Evolutionary conservation across 495 filamentous ascomycete species (phyloP).

Genomic region (Rusavskia elegans): DNA sequence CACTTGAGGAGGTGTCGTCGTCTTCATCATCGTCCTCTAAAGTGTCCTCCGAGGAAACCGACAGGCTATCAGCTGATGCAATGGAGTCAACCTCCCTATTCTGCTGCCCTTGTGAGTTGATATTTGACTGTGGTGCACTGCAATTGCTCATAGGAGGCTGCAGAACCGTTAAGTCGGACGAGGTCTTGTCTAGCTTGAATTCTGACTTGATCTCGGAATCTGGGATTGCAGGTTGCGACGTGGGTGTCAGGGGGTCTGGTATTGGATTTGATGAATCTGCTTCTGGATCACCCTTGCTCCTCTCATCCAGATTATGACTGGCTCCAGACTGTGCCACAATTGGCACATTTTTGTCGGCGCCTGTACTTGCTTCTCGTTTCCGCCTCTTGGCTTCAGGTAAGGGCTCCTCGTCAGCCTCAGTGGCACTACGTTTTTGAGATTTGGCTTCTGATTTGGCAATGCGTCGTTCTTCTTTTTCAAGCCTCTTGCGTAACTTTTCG

Average conservation of each 20-base stretch:
- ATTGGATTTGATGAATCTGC: constrained; percentile 5
- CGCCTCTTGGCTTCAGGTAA: constrained; percentile 2
- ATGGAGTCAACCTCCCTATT: no score
- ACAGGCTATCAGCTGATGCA: constrained; percentile 1
- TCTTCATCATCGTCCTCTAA: constrained; percentile 22
- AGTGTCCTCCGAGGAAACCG: constrained; percentile 20
- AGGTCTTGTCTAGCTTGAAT: neutral
- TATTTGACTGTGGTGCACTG: no score
- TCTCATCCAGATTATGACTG: neutral
- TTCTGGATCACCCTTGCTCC: neutral
- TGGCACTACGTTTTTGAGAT: constrained; percentile 8
- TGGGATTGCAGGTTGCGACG: constrained; percentile 6
- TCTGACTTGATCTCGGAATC: neutral
- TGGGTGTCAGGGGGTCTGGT: constrained; percentile 9
- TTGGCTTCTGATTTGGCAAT: constrained; percentile 32
- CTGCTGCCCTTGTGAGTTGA: no score
- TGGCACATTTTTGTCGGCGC: neutral
- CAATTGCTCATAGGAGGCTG: no score
- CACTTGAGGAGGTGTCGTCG: constrained; percentile 11
- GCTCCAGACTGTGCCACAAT: neutral
- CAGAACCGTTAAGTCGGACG: no score
- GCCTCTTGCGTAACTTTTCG: constrained; percentile 30
- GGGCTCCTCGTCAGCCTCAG: neutral
- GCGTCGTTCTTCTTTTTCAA: constrained; percentile 31
- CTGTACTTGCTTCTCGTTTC: neutral